Conservation (phyloP, 495 filamentous ascomycete species). For the Tuber umbilicatum region DNA sequence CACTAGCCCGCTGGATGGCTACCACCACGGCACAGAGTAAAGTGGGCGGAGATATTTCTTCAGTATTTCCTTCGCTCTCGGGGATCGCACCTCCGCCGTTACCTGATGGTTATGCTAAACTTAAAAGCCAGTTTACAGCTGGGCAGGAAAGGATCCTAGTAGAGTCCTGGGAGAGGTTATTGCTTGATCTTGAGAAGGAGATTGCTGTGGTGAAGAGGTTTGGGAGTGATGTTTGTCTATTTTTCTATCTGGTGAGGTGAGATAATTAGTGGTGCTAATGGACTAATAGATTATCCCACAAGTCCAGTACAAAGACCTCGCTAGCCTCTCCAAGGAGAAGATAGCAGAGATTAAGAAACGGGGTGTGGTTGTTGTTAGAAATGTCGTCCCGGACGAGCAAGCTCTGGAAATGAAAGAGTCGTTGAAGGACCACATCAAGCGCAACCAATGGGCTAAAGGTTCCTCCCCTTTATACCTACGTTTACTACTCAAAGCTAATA, state of each 20-base stretch:
- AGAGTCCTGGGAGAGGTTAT: too few species aligned
- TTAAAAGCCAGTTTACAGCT: too few species aligned
- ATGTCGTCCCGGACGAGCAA: constrained; percentile 53
- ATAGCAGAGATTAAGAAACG: constrained; percentile 55
- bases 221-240: constrained; percentile 45
- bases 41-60: constrained; percentile 64
- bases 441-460: too few species aligned
- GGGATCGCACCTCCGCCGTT: constrained; percentile 60
- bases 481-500: constrained; percentile 40
- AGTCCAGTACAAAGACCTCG: constrained; percentile 53
- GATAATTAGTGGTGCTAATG: constrained; percentile 38
- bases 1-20: too few species aligned
- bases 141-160: too few species aligned
- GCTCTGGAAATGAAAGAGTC: constrained; percentile 54
- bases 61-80: constrained; percentile 73
- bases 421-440: constrained; percentile 55
- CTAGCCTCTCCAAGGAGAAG: constrained; percentile 48
- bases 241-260: constrained; percentile 37
- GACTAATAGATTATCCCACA: constrained; percentile 51
- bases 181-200: too few species aligned
- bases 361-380: too few species aligned
- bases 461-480: constrained; percentile 40
- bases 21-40: too few species aligned
- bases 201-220: too few species aligned
- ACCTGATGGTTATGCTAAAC: constrained; percentile 63